Evolutionary conservation across 1,139 yeast genomes (phyloP), one percentile per base, ranked within the genome.

Genomic region (Kodamaea anthophila): DNA sequence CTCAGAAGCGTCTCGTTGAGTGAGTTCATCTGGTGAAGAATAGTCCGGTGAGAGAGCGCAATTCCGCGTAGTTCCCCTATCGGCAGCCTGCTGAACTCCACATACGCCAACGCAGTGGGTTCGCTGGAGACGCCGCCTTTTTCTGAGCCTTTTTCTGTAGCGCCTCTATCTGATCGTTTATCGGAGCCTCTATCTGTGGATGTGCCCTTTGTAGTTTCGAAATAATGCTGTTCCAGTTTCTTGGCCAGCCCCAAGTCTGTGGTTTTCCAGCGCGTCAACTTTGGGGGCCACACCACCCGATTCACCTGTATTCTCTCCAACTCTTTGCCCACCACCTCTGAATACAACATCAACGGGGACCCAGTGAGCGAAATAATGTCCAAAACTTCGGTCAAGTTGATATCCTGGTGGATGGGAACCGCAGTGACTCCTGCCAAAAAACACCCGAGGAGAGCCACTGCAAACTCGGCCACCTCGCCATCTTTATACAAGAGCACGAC

Each of bases 351-450:
- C 36, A 85, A 60, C 49, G 82, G 87, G 1, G 94, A 70, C 37
- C 80, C 84, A 0, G 97, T 85, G 28, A 74, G 66, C 29, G 71
- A 71, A 49, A 91, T 71, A 23, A 88, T 82, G 36, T 76, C 79
- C 13, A 77, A 65, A 31, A 85, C 77, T 42, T 86, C 95, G 31
- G 62, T 63, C 23, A 78, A 47, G 14, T 76, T 69, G 24, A 81
- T 75, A 31, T 82, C 82, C 30, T 87, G 81, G 31, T 84, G 83
- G 25, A 87, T 75, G 0, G 98, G 98, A 8, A 93, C 93, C 0
- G 97, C 97, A 1, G 93, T 88, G 22, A 86, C 84, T 1, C 95
- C 96, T 0, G 96, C 94, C 40, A 91, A 63, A 45, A 91, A 86
- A 50, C 97, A 88, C 3, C 96, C 98, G 49, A 86, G 71, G 11